Conservation (phyloP, 768 basidiomycete species). For the Boletus reticuloceps region DNA sequence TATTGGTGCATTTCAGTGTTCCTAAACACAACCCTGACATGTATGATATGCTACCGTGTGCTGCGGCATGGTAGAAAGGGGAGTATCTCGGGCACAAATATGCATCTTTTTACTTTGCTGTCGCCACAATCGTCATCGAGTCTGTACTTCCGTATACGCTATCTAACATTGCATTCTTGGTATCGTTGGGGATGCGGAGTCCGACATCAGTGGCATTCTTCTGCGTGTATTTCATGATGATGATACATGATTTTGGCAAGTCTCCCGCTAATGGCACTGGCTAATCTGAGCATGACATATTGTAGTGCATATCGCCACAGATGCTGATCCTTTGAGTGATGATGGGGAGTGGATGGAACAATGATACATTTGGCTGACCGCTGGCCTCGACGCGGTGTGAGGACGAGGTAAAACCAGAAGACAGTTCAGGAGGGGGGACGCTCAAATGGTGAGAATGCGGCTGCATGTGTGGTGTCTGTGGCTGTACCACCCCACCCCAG, state of each 20-base stretch:
- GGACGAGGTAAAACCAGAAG: background rate
- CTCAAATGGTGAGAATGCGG: conserved; percentile 55
- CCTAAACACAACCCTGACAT: background rate
- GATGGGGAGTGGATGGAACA: conserved; percentile 10
- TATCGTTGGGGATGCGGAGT: conserved; percentile 12
- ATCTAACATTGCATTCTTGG: background rate
- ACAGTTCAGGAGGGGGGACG: conserved; percentile 87
- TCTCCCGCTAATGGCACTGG: no score
- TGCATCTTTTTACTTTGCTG: conserved; percentile 6
- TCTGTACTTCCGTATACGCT: conserved; percentile 6
- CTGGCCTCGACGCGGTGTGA: background rate
- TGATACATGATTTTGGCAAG: conserved; percentile 2
- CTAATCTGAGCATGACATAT: background rate
- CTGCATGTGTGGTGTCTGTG: background rate
- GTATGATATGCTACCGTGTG: no score
- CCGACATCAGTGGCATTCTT: conserved; percentile 2
- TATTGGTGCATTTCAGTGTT: conserved; percentile 6
- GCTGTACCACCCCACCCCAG: conserved; percentile 31
- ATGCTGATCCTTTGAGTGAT: conserved; percentile 19
- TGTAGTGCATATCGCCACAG: conserved; percentile 24
- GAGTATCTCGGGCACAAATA: background rate
- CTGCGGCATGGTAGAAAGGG: no score
- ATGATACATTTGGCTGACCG: background rate
- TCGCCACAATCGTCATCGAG: conserved; percentile 9
- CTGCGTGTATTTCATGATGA: conserved; percentile 13